Evolutionary conservation across 371 early-diverging fungal genomes (phyloP), one percentile per base, ranked within the genome.

Genomic region (Batkoa obscura): DNA sequence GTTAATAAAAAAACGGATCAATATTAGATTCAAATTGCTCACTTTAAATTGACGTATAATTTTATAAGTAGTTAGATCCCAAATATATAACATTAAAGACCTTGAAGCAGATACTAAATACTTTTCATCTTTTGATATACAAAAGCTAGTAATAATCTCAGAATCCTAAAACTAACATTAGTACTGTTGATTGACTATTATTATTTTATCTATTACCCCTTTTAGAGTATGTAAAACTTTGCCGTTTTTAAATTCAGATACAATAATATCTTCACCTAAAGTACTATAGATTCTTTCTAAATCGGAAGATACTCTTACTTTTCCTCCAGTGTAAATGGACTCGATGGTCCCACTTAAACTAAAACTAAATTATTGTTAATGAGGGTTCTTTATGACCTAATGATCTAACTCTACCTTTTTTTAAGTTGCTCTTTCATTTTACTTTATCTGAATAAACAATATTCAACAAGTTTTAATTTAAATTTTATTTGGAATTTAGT

Each of bases 241-340:
- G 48, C 90, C 89, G 5, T 78, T 82, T 17, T 66, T 71, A 37
- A 87, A 64, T 55, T 88, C 84, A 10, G 85, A 71, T 13, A 90
- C 81, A 52, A 76, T 69, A 51, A 94, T 78, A 58, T 88, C 87
- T 50, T 92, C 90, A 43, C 81, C 88, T 52, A 83, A 70, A 12
- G 88, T 81, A 2, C 90, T 78, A 57, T 87, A 74, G 38, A 94
- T 68, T 41, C 64, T 69, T 56, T 73, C 62, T 56, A 80, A 85
- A 64, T 84, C 84, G n/a, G 72, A 58, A 32, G 80, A 73, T 35
- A 88, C 66, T 37, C 65, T 75, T 3, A 83, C 86, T 62, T 86
- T 80, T 42, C 94, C 94, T 60, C 93, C 93, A n/a, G 92, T 89
- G 66, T 87, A 95, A 48, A 93, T 79, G 43, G 91, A 84, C 62